A percentile compares a stretch with the other conserved stretches of the same genome.
Conservation (phyloP, 441 rosid species). For the Breynia disticha region DNA sequence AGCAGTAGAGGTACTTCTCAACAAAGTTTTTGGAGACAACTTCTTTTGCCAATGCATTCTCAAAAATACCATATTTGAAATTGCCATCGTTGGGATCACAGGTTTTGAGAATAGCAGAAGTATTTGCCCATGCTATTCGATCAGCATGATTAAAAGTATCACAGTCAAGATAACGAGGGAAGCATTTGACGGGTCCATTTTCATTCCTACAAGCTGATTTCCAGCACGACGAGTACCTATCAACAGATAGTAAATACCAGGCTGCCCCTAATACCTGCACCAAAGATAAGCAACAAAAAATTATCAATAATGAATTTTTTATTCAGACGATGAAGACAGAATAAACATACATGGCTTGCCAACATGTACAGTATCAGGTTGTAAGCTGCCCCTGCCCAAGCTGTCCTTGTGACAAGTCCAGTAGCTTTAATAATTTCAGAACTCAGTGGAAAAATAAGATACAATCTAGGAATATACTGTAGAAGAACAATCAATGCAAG, state of each 20-base stretch:
- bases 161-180: slow-evolving; percentile 57
- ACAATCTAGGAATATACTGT: slow-evolving; percentile 77
- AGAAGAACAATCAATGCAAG: slow-evolving; percentile 76
- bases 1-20: slow-evolving; percentile 77
- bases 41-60: slow-evolving; percentile 49
- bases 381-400: slow-evolving; percentile 98
- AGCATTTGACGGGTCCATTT: slow-evolving; percentile 28
- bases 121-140: slow-evolving; percentile 43
- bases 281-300: not conserved
- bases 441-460: slow-evolving; percentile 81
- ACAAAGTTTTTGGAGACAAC: slow-evolving; percentile 50
- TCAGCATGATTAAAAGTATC: slow-evolving; percentile 28
- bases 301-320: not conserved
- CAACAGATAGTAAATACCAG: slow-evolving; percentile 74
- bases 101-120: slow-evolving; percentile 48
- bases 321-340: slow-evolving; percentile 3
- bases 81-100: slow-evolving; percentile 42
- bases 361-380: slow-evolving; percentile 79
- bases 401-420: slow-evolving; percentile 86
- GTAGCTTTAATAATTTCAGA: slow-evolving; percentile 80
- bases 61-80: slow-evolving; percentile 69
- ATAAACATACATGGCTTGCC: slow-evolving; percentile 81
- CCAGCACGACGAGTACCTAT: slow-evolving; percentile 62
- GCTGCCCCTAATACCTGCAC: slow-evolving; percentile 79
- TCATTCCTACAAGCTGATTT: slow-evolving; percentile 49